A percentile compares a stretch with the other conserved stretches of the same genome.
These are phyloP conservation scores for Gonapodya sp. DNA, from an alignment of 192 early-diverging fungal species.

Conservation along the genomic window DNA sequence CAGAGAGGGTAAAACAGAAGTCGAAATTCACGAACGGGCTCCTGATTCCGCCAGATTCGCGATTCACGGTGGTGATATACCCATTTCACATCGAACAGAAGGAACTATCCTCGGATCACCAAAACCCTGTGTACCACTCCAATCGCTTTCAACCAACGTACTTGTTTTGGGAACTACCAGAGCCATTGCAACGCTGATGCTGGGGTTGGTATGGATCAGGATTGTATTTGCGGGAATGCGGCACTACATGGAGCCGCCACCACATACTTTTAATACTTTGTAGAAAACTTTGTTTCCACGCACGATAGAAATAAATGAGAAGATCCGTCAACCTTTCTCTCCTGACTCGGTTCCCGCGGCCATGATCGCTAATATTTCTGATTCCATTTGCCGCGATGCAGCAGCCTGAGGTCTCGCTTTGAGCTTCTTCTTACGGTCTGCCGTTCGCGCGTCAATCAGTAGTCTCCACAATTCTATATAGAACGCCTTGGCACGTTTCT, in stretches of 20 bases:
- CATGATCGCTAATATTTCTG: not conserved
- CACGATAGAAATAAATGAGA: not conserved
- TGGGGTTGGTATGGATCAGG: not conserved
- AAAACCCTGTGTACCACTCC: too few relatives aligned
- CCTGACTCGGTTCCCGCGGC: not conserved
- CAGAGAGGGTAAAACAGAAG: too few relatives aligned
- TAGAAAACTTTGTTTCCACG: not conserved
- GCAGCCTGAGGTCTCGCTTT: not conserved
- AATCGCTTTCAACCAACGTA: not conserved
- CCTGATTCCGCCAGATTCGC: not conserved
- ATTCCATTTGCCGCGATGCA: not conserved
- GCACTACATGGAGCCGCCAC: not conserved
- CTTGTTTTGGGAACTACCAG: not conserved
- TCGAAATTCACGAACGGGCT: too few relatives aligned
- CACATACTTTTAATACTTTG: too few relatives aligned
- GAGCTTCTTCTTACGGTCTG: constrained; percentile 15
- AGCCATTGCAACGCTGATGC: not conserved
- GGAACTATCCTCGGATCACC: too few relatives aligned
- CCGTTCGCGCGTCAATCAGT: constrained; percentile 22
- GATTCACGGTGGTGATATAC: not conserved
- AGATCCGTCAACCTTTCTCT: not conserved
- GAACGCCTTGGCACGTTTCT: constrained; percentile 28
- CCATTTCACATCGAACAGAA: not conserved
- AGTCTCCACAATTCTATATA: constrained; percentile 32
- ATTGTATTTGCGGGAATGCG: not conserved